Evolutionary conservation across 1,139 yeast species (phyloP), one percentile per base, ranked within the genome.

Genomic region (Scheffersomyces cryptocercus): DNA sequence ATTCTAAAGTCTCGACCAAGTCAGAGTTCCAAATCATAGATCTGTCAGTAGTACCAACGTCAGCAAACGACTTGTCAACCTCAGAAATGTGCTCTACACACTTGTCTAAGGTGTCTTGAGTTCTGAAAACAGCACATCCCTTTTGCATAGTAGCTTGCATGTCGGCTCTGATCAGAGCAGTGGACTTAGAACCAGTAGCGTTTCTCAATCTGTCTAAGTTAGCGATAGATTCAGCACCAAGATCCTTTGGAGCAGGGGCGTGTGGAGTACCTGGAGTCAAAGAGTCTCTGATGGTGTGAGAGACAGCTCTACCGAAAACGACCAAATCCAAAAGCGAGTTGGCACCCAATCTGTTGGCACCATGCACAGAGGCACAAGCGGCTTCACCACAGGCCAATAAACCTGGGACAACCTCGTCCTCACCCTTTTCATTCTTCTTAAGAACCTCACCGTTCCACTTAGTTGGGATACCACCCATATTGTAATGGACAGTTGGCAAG

Each of bases 391-490:
- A 90, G 24, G 99, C 98, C 68, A 82, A 81, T 61, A 93, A 80
- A 61, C 99, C 99, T 59, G 95, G 95, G 51, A 93, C 95, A 57
- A 88, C 82, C 65, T 80, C 83, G 67, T 93, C 99, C 61, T 91
- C 83, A 61, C 99, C 99, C 56, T 87, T 81, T 62, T 81, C 90
- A 64, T 85, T 88, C 61, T 86, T 68, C 45, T 89, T 89, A 56
- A 93, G 70, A 40, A 84, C 97, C 75, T 93, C 97, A 77, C 98
- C 98, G 58, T 86, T 87, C 88, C 90, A 93, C 69, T 86, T 89
- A 58, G 99, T 93, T 69, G 99, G 99, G 56, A 93, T 88, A 84
- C 99, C 99, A 70, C 99, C 99, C 99, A 93, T 93, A 74, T 93
- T 93, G 80, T 93, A 93, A 74, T 93, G 99, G 52, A 93, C 99